Conservation (phyloP, 441 rosid species). For the Gossypium trilobum region DNA sequence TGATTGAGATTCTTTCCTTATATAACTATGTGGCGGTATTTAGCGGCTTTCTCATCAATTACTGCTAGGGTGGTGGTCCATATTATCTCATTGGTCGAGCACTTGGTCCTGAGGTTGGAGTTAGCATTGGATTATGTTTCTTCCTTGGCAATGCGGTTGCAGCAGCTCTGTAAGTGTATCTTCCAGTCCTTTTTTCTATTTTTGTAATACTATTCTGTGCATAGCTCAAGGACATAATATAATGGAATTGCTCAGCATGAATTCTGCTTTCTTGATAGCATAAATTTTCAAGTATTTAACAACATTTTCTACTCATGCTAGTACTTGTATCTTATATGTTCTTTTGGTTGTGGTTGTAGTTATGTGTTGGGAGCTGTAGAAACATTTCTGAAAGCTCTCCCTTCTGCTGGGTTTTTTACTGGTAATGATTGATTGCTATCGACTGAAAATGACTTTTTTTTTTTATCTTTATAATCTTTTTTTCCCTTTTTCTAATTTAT, state of each 20-base stretch:
- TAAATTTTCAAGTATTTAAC: neutral
- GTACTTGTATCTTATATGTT: slow-evolving; percentile 15
- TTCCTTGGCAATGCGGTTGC: slow-evolving; percentile 99
- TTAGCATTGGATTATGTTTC: slow-evolving; percentile 97
- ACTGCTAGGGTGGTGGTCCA: slow-evolving; percentile 89
- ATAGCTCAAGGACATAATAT: slow-evolving; percentile 6
- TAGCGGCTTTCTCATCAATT: slow-evolving; percentile 15
- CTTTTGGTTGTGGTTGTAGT: slow-evolving; percentile 39
- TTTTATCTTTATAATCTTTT: neutral
- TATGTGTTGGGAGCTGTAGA: slow-evolving; percentile 99
- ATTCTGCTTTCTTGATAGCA: slow-evolving; percentile 6
- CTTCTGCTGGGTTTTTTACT: slow-evolving; percentile 87
- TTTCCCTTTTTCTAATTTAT: neutral
- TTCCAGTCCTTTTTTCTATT: slow-evolving; percentile 9
- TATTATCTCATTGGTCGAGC: slow-evolving; percentile 99
- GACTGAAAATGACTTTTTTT: neutral
- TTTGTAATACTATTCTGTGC: neutral
- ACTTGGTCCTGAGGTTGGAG: slow-evolving; percentile 99
- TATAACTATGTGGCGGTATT: neutral
- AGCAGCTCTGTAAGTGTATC: slow-evolving; percentile 87
- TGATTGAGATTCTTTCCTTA: neutral
- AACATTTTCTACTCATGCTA: neutral
- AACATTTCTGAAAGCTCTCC: slow-evolving; percentile 93
- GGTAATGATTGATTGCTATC: slow-evolving; percentile 36
- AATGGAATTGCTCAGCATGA: neutral